Evolutionary conservation across 257 asterid genomes (phyloP).

Genomic region (Solanum megistacrolobum): DNA sequence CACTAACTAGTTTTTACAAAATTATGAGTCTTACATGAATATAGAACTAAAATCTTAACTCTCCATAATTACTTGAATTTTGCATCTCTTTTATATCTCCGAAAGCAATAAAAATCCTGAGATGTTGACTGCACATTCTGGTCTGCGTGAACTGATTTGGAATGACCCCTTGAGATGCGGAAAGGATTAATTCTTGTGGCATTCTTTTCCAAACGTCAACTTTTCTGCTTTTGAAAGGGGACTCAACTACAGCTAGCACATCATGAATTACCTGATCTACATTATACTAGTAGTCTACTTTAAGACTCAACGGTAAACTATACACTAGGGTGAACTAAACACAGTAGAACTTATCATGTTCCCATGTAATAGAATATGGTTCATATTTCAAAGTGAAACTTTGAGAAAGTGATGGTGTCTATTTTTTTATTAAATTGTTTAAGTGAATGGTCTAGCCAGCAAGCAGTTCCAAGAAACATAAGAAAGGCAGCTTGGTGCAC

Average conservation of each 20-base stretch:
- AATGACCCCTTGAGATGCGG: background rate
- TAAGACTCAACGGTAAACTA: background rate
- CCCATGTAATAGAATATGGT: background rate
- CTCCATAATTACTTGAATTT: background rate
- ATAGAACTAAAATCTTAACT: background rate
- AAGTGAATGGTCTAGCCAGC: background rate
- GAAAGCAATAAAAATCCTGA: background rate
- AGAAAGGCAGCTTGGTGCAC: background rate
- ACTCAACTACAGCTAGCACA: background rate
- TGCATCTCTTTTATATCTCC: background rate
- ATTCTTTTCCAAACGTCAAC: background rate
- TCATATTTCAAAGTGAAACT: background rate
- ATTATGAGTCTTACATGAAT: background rate
- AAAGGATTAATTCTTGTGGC: background rate
- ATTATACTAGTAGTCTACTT: background rate
- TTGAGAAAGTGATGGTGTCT: background rate
- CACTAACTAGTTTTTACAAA: background rate
- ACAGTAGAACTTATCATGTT: background rate
- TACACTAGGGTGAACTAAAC: background rate
- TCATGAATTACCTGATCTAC: background rate
- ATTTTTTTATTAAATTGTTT: background rate
- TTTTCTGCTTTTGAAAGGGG: background rate
- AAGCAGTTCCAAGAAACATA: background rate
- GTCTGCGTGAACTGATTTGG: background rate
- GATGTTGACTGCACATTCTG: background rate